Percentiles rank a stretch among this genome's conserved stretches.
These are phyloP conservation scores for Pterulicium gracile DNA, from an alignment of 1,284 basidiomycete species.

Conservation along the genomic window DNA sequence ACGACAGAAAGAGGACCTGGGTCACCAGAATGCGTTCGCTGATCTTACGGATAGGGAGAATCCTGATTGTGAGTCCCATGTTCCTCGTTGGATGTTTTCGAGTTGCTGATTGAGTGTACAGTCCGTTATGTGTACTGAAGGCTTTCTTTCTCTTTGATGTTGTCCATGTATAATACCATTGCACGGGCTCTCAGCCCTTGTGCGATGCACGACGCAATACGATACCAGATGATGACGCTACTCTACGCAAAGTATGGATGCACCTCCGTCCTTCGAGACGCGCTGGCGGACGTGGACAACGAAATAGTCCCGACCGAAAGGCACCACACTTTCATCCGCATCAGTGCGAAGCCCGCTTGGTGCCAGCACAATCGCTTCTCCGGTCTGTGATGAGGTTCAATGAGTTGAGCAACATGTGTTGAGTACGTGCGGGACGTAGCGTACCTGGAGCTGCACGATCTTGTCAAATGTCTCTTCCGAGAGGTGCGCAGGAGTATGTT, in stretches of 20 bases:
- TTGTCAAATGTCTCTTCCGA: slow-evolving; percentile 52
- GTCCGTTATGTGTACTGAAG: slow-evolving; percentile 1
- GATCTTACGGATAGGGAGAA: slow-evolving; percentile 39
- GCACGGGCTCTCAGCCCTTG: neutral
- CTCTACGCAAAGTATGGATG: slow-evolving; percentile 51
- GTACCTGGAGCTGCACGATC: slow-evolving; percentile 53
- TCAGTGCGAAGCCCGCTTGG: slow-evolving; percentile 44
- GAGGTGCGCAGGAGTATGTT: slow-evolving; percentile 57
- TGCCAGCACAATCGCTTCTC: slow-evolving; percentile 53
- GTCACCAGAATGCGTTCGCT: slow-evolving; percentile 33
- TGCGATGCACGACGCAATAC: neutral
- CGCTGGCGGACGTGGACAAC: slow-evolving; percentile 48
- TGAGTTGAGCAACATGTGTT: slow-evolving; percentile 4
- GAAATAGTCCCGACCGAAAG: slow-evolving; percentile 44
- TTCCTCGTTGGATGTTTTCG: neutral
- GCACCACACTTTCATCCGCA: neutral
- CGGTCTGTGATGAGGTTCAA: slow-evolving; percentile 33
- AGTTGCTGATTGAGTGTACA: neutral
- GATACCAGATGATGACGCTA: no score
- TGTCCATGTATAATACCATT: neutral
- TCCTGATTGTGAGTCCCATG: slow-evolving; percentile 23
- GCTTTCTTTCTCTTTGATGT: no score
- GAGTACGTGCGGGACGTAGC: slow-evolving; percentile 6
- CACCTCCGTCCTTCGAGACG: slow-evolving; percentile 53
- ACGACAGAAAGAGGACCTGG: slow-evolving; percentile 24